These are phyloP conservation scores for Fusarium nygamai DNA, from an alignment of 2,329 filamentous ascomycete genomes.

Conservation along the genomic window DNA sequence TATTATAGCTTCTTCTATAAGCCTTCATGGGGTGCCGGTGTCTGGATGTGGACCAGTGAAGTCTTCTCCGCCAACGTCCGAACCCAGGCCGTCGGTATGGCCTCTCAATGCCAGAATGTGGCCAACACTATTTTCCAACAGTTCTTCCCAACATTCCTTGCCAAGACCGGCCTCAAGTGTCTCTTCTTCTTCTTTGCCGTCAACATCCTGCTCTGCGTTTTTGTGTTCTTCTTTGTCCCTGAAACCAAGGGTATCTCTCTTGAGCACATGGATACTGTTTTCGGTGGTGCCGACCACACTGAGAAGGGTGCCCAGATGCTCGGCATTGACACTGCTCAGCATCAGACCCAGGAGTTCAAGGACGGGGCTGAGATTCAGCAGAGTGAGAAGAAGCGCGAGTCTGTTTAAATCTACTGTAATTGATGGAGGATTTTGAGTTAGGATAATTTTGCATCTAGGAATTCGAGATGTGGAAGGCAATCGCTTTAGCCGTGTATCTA, in stretches of 20 bases:
- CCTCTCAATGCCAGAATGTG: conserved; percentile 67
- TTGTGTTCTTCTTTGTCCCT: conserved; percentile 62
- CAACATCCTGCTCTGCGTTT: conserved; percentile 58
- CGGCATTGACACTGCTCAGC: conserved; percentile 18
- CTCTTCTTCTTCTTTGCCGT: conserved; percentile 48
- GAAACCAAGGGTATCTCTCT: conserved; percentile 66
- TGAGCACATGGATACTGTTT: conserved; percentile 71
- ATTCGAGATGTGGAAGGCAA: not conserved
- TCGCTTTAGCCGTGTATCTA: not conserved
- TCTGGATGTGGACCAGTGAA: conserved; percentile 77
- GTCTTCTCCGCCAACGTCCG: conserved; percentile 79
- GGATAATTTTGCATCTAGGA: not conserved
- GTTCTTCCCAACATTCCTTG: conserved; percentile 75
- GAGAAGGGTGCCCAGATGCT: conserved; percentile 45
- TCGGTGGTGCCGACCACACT: conserved; percentile 52
- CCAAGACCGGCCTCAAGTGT: conserved; percentile 60
- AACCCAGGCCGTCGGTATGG: conserved; percentile 76
- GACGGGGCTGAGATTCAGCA: conserved; percentile 37
- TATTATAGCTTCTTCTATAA: conserved; percentile 68
- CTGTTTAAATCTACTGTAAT: conserved; percentile 20
- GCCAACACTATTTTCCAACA: conserved; percentile 75
- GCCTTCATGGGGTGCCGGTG: conserved; percentile 74
- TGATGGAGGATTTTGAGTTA: not conserved
- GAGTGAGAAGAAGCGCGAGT: conserved; percentile 36
- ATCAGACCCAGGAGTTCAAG: conserved; percentile 32